Evolutionary conservation across 140 eudicot species (phyloP).

Genomic region (Cichorium intybus): DNA sequence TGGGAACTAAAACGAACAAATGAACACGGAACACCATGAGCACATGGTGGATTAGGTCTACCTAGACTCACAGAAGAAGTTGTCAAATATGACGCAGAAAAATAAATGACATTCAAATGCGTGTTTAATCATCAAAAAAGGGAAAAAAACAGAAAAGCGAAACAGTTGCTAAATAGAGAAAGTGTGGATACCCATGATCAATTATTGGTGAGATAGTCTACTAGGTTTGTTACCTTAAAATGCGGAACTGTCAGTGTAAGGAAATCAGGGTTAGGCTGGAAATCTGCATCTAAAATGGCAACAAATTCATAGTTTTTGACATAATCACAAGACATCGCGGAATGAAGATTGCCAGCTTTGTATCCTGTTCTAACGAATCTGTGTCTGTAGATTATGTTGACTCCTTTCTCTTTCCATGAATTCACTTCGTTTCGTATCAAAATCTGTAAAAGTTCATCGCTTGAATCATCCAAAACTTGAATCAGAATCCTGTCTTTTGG

Average conservation of each 20-base stretch:
- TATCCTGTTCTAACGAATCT: conserved; percentile 80
- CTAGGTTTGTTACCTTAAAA: conserved; percentile 57
- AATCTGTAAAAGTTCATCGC: conserved; percentile 61
- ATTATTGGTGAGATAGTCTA: conserved; percentile 24
- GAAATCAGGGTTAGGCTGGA: conserved; percentile 84
- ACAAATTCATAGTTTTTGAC: conserved; percentile 85
- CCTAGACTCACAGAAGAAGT: not conserved
- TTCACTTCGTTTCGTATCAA: conserved; percentile 65
- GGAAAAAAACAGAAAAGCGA: conserved; percentile 22
- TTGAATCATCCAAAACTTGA: conserved; percentile 88
- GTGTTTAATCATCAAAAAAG: conserved; percentile 19
- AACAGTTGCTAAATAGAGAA: conserved; percentile 20
- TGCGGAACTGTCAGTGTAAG: conserved; percentile 74
- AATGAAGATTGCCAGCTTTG: conserved; percentile 91
- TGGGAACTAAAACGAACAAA: not conserved
- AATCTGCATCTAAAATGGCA: conserved; percentile 89
- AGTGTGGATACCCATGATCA: conserved; percentile 23
- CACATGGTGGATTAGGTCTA: not conserved
- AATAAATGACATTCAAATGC: conserved; percentile 10
- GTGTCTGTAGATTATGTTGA: conserved; percentile 76
- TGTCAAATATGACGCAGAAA: not conserved
- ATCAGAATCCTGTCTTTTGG: conserved; percentile 76
- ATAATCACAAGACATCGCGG: conserved; percentile 93
- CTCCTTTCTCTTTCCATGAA: conserved; percentile 76
- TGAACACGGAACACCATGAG: not conserved